Conservation (phyloP, 2,329 filamentous ascomycete species). For the Coniochaeta sp. region DNA sequence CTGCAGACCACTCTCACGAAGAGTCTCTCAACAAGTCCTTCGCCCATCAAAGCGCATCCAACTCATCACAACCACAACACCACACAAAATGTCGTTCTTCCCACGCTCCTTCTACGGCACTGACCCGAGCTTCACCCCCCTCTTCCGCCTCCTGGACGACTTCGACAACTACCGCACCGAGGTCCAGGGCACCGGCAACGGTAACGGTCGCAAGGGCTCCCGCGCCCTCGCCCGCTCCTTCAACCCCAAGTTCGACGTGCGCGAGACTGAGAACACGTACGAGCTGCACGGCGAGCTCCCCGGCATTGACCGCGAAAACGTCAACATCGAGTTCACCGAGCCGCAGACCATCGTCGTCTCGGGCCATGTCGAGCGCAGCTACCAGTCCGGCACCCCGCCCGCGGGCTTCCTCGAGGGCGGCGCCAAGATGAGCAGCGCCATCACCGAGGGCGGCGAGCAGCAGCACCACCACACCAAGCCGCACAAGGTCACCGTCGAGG, state of each 20-base stretch:
- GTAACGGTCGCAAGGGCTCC: conserved; percentile 14
- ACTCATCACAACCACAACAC: conserved; percentile 20
- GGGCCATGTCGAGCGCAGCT: conserved; percentile 60
- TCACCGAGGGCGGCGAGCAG: conserved; percentile 30
- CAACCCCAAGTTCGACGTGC: conserved; percentile 72
- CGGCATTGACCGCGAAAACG: conserved; percentile 65
- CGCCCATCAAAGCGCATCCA: conserved; percentile 10
- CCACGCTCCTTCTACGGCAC: conserved; percentile 40
- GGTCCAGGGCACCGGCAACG: conserved; percentile 12
- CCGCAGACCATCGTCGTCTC: conserved; percentile 64
- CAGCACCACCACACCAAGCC: conserved; percentile 25
- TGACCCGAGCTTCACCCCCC: conserved; percentile 47
- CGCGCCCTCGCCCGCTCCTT: conserved; percentile 43
- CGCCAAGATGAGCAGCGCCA: conserved; percentile 26
- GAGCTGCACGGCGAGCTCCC: conserved; percentile 77
- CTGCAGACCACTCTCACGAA: conserved; percentile 3
- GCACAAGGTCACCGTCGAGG: conserved; percentile 60
- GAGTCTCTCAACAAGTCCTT: neutral
- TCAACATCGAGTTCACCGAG: conserved; percentile 75
- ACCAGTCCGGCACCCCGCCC: conserved; percentile 47
- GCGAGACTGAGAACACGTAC: conserved; percentile 60
- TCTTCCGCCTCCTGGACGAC: conserved; percentile 60
- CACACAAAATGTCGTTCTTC: conserved; percentile 53
- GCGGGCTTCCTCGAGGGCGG: conserved; percentile 40
- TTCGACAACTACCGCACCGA: conserved; percentile 50